A percentile compares a stretch with the other conserved stretches of the same genome.
Evolutionary conservation across 2,329 filamentous ascomycete genomes (phyloP).

Genomic region (Diplodia seriata): DNA sequence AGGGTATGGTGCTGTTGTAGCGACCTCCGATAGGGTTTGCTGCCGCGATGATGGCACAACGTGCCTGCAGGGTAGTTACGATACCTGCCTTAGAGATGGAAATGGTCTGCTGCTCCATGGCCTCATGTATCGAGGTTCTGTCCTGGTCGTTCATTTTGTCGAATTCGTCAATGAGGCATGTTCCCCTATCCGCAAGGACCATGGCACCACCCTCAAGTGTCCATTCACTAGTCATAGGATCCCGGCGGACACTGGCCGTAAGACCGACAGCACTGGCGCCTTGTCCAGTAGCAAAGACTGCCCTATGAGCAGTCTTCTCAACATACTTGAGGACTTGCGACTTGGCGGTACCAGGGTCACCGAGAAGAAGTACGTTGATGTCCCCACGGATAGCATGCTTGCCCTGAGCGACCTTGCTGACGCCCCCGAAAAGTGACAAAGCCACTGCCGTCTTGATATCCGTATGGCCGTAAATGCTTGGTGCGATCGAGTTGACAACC

Average conservation of each 20-base stretch:
- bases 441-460: conserved; percentile 98
- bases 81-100: conserved; percentile 99
- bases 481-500: conserved; percentile 89
- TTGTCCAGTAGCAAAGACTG: conserved; percentile 98
- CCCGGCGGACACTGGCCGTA: conserved; percentile 94
- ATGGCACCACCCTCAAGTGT: conserved; percentile 98
- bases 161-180: conserved; percentile 98
- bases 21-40: conserved; percentile 96
- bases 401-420: conserved; percentile 88
- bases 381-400: conserved; percentile 92
- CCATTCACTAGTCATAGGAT: conserved; percentile 90
- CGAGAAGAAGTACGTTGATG: conserved; percentile 95
- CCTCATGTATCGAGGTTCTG: conserved; percentile 96
- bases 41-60: conserved; percentile 94
- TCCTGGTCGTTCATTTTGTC: conserved; percentile 99
- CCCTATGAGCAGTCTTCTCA: conserved; percentile 93
- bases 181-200: conserved; percentile 95
- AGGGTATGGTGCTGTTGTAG: conserved; percentile 95
- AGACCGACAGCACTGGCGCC: conserved; percentile 97
- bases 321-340: conserved; percentile 98
- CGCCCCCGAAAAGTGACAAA: conserved; percentile 91
- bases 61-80: conserved; percentile 93
- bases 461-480: conserved; percentile 94
- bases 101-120: conserved; percentile 99
- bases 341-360: conserved; percentile 97